phyloP scores from a whole-genome alignment of 2,329 filamentous ascomycete species.

The Fusarium sp. region DNA sequence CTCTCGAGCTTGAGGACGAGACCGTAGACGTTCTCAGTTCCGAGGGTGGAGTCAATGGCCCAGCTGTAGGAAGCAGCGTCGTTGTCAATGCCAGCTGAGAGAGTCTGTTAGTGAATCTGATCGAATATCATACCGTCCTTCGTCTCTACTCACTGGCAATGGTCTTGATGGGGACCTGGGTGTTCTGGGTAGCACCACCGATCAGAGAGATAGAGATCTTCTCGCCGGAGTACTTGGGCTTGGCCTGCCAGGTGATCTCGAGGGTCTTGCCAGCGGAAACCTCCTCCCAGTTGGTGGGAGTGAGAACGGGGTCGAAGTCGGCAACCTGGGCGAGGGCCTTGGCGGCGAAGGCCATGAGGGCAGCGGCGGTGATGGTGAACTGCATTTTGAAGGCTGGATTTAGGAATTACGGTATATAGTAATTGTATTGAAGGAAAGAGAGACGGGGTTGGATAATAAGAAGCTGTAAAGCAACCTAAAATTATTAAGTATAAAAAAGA shows the following conservation, averaged over 20 bases:
- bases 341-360: slow-evolving; percentile 62
- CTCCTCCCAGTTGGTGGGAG: slow-evolving; percentile 55
- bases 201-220: slow-evolving; percentile 64
- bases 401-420: slow-evolving; percentile 37
- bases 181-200: slow-evolving; percentile 57
- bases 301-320: slow-evolving; percentile 65
- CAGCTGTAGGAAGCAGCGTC: slow-evolving; percentile 58
- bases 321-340: slow-evolving; percentile 62
- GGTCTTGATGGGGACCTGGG: slow-evolving; percentile 53
- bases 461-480: slow-evolving; percentile 28
- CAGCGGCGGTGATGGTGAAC: slow-evolving; percentile 58
- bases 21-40: slow-evolving; percentile 62
- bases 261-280: slow-evolving; percentile 60
- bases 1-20: slow-evolving; percentile 62
- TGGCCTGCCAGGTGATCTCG: slow-evolving; percentile 61
- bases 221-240: slow-evolving; percentile 52
- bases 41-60: slow-evolving; percentile 58
- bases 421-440: slow-evolving; percentile 28
- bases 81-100: slow-evolving; percentile 58
- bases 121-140: not conserved
- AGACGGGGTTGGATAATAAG: slow-evolving; percentile 15
- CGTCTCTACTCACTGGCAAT: slow-evolving; percentile 62
- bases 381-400: slow-evolving; percentile 59
- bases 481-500: slow-evolving; percentile 43
- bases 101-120: not conserved